These are phyloP conservation scores for Aspergillus melleus DNA, from an alignment of 2,329 filamentous ascomycete species.

Conservation along the genomic window DNA sequence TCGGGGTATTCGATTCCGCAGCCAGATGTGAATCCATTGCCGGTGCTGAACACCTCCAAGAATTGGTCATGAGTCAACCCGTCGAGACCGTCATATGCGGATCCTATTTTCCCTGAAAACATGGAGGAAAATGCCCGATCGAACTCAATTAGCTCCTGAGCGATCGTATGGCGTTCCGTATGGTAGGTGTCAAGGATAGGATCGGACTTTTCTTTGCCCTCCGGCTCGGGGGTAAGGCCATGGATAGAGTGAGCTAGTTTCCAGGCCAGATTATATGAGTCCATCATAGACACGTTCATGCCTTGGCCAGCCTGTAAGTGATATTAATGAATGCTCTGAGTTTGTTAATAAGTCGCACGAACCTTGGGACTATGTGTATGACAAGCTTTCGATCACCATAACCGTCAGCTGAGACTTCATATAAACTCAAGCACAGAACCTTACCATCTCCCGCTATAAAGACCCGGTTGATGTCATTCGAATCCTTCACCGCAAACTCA, in stretches of 20 bases:
- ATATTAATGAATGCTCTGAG: background rate
- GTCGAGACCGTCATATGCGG: slow-evolving; percentile 22
- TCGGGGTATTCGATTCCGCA: slow-evolving; percentile 41
- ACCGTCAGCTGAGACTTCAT: background rate
- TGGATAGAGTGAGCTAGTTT: slow-evolving; percentile 40
- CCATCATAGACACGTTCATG: slow-evolving; percentile 78
- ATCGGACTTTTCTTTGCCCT: slow-evolving; percentile 14
- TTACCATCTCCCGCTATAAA: slow-evolving; percentile 69
- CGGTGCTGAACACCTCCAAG: slow-evolving; percentile 36
- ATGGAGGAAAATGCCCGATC: slow-evolving; percentile 42
- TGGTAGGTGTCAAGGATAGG: slow-evolving; percentile 40
- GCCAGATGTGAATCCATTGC: slow-evolving; percentile 41
- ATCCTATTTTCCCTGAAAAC: slow-evolving; percentile 41
- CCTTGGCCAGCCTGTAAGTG: slow-evolving; percentile 63
- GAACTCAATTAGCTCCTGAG: slow-evolving; percentile 41
- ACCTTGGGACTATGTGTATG: slow-evolving; percentile 74
- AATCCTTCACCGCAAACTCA: slow-evolving; percentile 56
- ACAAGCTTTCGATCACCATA: slow-evolving; percentile 53
- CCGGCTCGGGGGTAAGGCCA: slow-evolving; percentile 32
- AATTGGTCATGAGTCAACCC: slow-evolving; percentile 37
- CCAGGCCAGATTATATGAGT: slow-evolving; percentile 45
- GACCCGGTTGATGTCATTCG: slow-evolving; percentile 68
- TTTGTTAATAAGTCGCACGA: background rate
- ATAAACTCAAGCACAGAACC: background rate
- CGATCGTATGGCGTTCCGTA: slow-evolving; percentile 37